These are phyloP conservation scores for Asclepias syriaca DNA, from an alignment of 257 asterid genomes.

Conservation along the genomic window DNA sequence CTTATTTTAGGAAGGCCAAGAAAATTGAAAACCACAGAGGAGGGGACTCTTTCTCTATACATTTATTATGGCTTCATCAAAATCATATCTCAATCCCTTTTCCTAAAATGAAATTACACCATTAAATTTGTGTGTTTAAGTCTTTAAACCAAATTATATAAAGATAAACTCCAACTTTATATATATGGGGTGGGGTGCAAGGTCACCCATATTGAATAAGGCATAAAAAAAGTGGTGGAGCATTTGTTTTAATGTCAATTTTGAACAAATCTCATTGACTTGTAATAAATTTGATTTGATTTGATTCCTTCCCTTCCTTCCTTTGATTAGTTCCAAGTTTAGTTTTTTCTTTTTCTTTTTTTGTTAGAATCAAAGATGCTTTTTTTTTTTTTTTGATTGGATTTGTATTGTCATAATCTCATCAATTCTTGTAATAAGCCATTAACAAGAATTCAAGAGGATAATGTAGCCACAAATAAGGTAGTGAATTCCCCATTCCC, in stretches of 20 bases:
- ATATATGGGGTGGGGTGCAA: background rate
- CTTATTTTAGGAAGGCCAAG: no score
- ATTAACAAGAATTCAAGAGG: slow-evolving; percentile 8
- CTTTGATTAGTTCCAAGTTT: background rate
- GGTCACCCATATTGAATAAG: background rate
- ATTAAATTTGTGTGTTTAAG: no score
- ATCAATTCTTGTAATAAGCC: slow-evolving; percentile 2
- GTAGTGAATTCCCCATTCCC: background rate
- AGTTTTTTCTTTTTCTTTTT: background rate
- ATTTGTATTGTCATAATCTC: slow-evolving; percentile 1
- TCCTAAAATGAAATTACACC: no score
- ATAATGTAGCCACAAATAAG: background rate
- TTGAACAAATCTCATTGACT: background rate
- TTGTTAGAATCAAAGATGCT: background rate
- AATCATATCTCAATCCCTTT: no score
- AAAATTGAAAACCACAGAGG: no score
- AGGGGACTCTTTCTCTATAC: no score
- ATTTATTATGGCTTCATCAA: no score
- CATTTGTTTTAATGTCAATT: background rate
- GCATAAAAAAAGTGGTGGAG: background rate
- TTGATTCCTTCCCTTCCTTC: background rate
- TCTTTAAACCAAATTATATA: no score
- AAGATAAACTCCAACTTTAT: no score
- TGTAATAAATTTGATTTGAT: background rate
- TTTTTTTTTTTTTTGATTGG: background rate